Evolutionary conservation across 768 basidiomycete species (phyloP).

Genomic region (Pisolithus marmoratus): DNA sequence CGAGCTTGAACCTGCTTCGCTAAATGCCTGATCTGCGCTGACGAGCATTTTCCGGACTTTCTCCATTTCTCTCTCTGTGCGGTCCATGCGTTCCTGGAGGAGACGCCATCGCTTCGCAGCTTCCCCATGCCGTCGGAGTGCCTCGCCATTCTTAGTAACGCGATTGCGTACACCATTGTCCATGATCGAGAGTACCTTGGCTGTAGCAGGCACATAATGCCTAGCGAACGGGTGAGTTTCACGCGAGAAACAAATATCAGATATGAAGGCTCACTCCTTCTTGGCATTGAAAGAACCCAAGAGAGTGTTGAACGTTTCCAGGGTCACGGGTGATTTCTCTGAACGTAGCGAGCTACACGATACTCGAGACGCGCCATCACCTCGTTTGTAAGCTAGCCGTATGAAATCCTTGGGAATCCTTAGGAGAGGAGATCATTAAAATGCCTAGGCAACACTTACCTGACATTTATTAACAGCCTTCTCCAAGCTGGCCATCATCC

Average conservation of each 20-base stretch:
- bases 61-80: slow-evolving; percentile 83
- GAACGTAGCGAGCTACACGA: slow-evolving; percentile 44
- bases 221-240: slow-evolving; percentile 34
- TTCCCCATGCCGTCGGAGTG: slow-evolving; percentile 82
- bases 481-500: slow-evolving; percentile 95
- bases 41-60: slow-evolving; percentile 54
- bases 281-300: slow-evolving; percentile 79
- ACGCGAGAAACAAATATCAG: neutral
- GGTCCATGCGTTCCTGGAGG: slow-evolving; percentile 69
- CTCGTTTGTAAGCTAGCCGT: slow-evolving; percentile 66
- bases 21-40: slow-evolving; percentile 44
- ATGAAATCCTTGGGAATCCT: slow-evolving; percentile 62
- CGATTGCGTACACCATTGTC: slow-evolving; percentile 92
- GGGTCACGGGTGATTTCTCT: slow-evolving; percentile 47
- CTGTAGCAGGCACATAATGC: slow-evolving; percentile 92
- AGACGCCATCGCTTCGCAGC: slow-evolving; percentile 82
- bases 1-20: slow-evolving; percentile 66
- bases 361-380: slow-evolving; percentile 34
- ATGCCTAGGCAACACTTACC: slow-evolving; percentile 39
- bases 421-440: neutral
- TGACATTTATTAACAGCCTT: slow-evolving; percentile 89
- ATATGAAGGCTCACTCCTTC: slow-evolving; percentile 59
- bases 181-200: slow-evolving; percentile 88
- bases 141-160: slow-evolving; percentile 95
- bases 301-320: slow-evolving; percentile 61